These are phyloP conservation scores for Papiliotrema flavescens DNA, from an alignment of 1,284 basidiomycete species.

Conservation along the genomic window DNA sequence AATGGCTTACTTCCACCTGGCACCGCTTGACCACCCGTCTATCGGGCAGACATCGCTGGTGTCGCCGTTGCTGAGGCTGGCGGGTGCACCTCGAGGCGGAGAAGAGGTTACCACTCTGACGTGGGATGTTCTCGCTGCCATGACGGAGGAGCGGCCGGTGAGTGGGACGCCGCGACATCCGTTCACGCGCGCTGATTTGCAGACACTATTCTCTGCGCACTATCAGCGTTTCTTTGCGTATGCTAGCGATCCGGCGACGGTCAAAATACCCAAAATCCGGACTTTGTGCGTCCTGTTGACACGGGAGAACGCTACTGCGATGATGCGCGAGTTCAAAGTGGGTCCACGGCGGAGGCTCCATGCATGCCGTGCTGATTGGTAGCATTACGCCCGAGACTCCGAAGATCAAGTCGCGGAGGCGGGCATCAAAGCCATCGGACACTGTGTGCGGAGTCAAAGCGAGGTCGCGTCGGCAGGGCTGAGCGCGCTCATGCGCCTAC, in stretches of 20 bases:
- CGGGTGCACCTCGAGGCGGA: conserved; percentile 39
- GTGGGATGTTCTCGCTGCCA: conserved; percentile 64
- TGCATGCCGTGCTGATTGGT: neutral
- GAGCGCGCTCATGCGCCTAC: conserved; percentile 69
- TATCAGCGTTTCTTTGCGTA: conserved; percentile 67
- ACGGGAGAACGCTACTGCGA: conserved; percentile 62
- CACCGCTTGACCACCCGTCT: conserved; percentile 51
- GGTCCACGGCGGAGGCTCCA: conserved; percentile 23
- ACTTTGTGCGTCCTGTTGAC: conserved; percentile 64
- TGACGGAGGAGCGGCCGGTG: conserved; percentile 63
- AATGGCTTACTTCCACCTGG: conserved; percentile 69
- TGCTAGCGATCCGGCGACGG: conserved; percentile 60
- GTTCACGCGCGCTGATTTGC: conserved; percentile 5
- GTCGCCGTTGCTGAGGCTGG: conserved; percentile 37
- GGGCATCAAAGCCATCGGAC: conserved; percentile 72
- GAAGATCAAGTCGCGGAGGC: conserved; percentile 67
- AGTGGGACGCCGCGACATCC: conserved; percentile 27
- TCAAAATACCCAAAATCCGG: conserved; percentile 70
- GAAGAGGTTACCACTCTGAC: conserved; percentile 69
- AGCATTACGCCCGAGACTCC: conserved; percentile 73
- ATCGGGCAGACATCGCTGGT: conserved; percentile 40
- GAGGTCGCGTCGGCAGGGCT: conserved; percentile 68
- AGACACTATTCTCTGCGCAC: conserved; percentile 61
- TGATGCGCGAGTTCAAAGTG: conserved; percentile 78
- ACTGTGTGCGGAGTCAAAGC: conserved; percentile 64